phyloP scores from a whole-genome alignment of 2,329 filamentous ascomycete species.

The Fulvia fulva region DNA sequence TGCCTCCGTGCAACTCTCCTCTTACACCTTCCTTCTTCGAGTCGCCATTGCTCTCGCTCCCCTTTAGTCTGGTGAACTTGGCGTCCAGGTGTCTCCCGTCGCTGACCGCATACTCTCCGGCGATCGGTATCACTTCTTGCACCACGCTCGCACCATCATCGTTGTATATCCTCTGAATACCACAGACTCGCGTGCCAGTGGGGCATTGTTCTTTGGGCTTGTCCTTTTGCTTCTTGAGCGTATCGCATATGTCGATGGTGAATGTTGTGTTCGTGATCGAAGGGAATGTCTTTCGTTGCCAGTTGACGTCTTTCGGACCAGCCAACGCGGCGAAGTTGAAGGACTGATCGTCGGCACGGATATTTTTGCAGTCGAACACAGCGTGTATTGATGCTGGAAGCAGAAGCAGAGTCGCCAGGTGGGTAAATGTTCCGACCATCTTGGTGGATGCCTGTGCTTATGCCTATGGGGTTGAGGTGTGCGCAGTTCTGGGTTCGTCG shows the following conservation, averaged over 20 bases:
- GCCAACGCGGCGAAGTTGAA: constrained; percentile 63
- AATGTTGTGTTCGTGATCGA: constrained; percentile 70
- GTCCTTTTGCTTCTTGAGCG: constrained; percentile 60
- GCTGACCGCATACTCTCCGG: constrained; percentile 61
- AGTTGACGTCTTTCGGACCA: constrained; percentile 66
- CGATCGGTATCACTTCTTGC: constrained; percentile 64
- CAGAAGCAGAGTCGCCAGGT: constrained; percentile 23
- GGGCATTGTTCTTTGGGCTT: constrained; percentile 57
- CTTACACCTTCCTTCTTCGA: constrained; percentile 67
- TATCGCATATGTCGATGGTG: constrained; percentile 71
- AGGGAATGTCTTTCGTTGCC: constrained; percentile 45
- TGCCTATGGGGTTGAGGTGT: not conserved
- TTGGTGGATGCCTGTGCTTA: not conserved
- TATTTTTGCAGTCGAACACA: constrained; percentile 59
- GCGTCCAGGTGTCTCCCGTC: constrained; percentile 61
- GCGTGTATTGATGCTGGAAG: constrained; percentile 36
- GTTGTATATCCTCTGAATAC: constrained; percentile 58
- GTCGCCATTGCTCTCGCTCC: constrained; percentile 61
- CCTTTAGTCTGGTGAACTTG: constrained; percentile 62
- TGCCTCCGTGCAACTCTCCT: constrained; percentile 61
- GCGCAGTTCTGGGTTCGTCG: not conserved
- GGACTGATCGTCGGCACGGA: constrained; percentile 55
- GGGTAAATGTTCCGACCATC: constrained; percentile 6
- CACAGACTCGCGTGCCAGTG: constrained; percentile 71
- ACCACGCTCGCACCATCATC: constrained; percentile 48